Base-by-base conservation (phyloP, 768 basidiomycete species). In the Obba rivulosa region DNA sequence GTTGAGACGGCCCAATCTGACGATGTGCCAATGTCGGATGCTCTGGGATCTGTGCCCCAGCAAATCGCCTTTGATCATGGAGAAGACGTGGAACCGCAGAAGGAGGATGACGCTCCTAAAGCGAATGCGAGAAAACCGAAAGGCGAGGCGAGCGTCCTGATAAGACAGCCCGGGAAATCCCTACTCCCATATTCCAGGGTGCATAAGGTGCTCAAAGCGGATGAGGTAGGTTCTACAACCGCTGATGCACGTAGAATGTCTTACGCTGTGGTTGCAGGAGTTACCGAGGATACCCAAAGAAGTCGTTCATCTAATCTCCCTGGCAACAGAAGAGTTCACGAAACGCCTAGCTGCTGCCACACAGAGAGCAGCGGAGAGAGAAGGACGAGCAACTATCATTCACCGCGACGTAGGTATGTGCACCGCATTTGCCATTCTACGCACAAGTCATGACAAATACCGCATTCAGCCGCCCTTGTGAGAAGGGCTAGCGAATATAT, bases 271-370 rank as follows among this genome's bases (percentile, higher is more conserved):
- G 31, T 14, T 35, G 11, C 23, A 91, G 88, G 88, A 91, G 39
- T 75, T 92, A 44, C 82, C 86, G 0, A 80, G 81, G 36, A 71
- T 90, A 4, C 81, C 83, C 10, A 83, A 74, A 61, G 92, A 94
- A 45, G 90, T 89, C 20, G 77, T 80, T 0, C 81, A 90, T 55
- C 66, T 92, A 52, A 83, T 94, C 40, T 81, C 87, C 18, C 69
- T 91, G 22, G 91, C 91, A 4, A 84, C 92, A 47, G 92, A 95
- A 66, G 85, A 91, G 63, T 94, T 95, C 55, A 84, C 94, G 45
- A 82, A 79, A 62, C 76, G 82, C 43, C 67, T 94, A 23, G 75
- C 78, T 25, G 79, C 85, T 48, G 85, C 87, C 5, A 79, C 78
- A n/a, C 81, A 87, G 53, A 75, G 70, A 45, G 75, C 81, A 13